Base-by-base conservation (phyloP, 495 filamentous ascomycete species). In the Cercophora sp. region DNA sequence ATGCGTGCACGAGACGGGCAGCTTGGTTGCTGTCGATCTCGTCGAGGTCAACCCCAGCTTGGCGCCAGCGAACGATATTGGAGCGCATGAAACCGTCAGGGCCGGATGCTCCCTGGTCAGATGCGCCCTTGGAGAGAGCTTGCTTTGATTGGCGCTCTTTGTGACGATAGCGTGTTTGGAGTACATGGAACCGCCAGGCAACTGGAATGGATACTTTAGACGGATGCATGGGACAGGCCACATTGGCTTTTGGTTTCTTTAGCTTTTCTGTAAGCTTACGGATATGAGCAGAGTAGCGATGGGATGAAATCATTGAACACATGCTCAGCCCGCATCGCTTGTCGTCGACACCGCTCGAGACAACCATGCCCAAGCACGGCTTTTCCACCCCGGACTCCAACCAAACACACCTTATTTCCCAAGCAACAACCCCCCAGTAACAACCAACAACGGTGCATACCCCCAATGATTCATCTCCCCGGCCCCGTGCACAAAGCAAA, bases 11-110 rank as follows among this genome's bases (percentile, higher is more conserved):
- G 83, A 91, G 76, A 96, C 91, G 2, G 94, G 94, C 20, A 90
- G 84, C 63, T 68, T 97, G 52, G 78, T 97, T 5, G 91, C 92
- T 10, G 83, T 99, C 73, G 93, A 99, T 67, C 73, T 99, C 65
- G 94, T 86, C 53, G 93, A 99, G 71, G 94, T 99, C 51, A 99
- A 99, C 73, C 92, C 92, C 6, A 86, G 81, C 52, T 71, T 95
- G 55, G 91, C 88, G 57, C 71, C 73, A 13, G 78, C 69, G 22
- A 64, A 72, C 36, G 77, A 79, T 43, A 51, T 83, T 42, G 91
- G 89, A 1, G 91, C 90, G 1, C 77, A 79, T 23, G 91, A 96
- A 68, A 98, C 93, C 2, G 87, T 98, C 52, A 73, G 91, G 25
- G 86, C 91, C 6, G 93, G 93, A 2, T 93, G 90, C 67, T 92